These are phyloP conservation scores for Fusarium tjaetaba DNA, from an alignment of 2,329 filamentous ascomycete genomes.

Conservation along the genomic window DNA sequence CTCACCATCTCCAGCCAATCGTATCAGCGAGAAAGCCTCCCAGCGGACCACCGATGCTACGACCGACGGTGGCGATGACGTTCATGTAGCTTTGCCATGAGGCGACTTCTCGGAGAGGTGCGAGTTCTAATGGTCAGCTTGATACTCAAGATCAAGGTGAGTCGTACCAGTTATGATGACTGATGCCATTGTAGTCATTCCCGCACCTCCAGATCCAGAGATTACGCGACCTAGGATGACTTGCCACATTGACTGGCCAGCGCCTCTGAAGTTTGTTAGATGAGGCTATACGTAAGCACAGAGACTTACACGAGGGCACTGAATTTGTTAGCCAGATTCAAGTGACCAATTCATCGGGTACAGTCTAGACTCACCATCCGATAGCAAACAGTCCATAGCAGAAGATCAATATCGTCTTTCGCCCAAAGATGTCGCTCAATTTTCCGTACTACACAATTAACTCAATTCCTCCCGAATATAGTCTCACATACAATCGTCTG, in stretches of 20 bases:
- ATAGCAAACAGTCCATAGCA: constrained; percentile 44
- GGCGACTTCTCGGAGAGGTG: constrained; percentile 62
- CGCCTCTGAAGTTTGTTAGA: constrained; percentile 43
- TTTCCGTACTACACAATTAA: constrained; percentile 46
- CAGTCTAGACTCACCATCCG: constrained; percentile 50
- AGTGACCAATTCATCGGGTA: neutral
- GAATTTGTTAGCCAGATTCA: neutral
- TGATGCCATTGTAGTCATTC: constrained; percentile 57
- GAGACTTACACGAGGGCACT: constrained; percentile 34
- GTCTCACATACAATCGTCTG: constrained; percentile 34
- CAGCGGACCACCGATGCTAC: constrained; percentile 62
- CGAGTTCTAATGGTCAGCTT: constrained; percentile 50
- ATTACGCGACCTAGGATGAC: constrained; percentile 62
- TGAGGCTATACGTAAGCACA: rapidly evolving
- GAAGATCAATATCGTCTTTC: constrained; percentile 40
- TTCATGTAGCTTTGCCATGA: constrained; percentile 65
- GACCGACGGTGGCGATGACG: constrained; percentile 60
- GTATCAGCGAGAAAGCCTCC: constrained; percentile 70
- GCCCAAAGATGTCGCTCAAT: constrained; percentile 45
- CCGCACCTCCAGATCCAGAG: constrained; percentile 62
- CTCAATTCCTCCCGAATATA: rapidly evolving
- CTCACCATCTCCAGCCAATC: constrained; percentile 69
- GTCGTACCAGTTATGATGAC: neutral
- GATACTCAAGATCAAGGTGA: rapidly evolving
- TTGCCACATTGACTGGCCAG: constrained; percentile 57